Base-by-base conservation (phyloP, 2,329 filamentous ascomycete species). In the Colletotrichum spaethianum region DNA sequence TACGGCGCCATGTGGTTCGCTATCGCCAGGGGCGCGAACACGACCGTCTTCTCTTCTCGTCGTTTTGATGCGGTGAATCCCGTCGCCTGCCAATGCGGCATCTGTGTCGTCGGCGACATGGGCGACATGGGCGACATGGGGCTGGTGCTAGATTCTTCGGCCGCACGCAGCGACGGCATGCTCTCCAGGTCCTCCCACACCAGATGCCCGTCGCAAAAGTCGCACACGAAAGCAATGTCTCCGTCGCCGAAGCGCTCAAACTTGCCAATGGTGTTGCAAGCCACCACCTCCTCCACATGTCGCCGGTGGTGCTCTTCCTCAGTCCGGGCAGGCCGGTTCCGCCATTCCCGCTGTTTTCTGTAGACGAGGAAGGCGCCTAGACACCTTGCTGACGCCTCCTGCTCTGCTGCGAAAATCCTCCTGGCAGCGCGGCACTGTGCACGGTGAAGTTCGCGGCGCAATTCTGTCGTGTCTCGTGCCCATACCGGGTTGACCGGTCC, bases 131-230 rank as follows among this genome's bases (percentile, higher is more conserved):
- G 78, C 16, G 53, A 56, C 36, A 50, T 20, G 5, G 66, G 46
- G 26, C 36, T 60, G 53, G n/a, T 44, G 59, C 63, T 63, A 12
- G 67, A 57, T 26, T 72, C 50, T 33, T 62, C 28, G 56, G 66
- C 40, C 26, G 42, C 63, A 44, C 87, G 80, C 66, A 82, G 79
- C 1, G 85, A 85, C 7, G 89, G 88, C 80, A 90, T 86, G 60
- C 80, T 81, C 74, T 85, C 83, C 40, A 91, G 75, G 76, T 91
- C 87, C 69, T 88, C 84, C 89, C 89, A 91, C 28, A 91, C 80
- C 31, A 91, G 80, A 76, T 88, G 88, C 2, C 89, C 89, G 76
- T 90, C 88, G 80, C 89, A 91, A 76, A 87, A 91, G 79, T 91
- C 88, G 80, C 89, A 91, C 9, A 89, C 82, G 75, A 90, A 91